Percentiles rank a stretch among this genome's conserved stretches.
Evolutionary conservation across 306 rosid species (phyloP).

Genomic region (Pterocarpus macrocarpus): DNA sequence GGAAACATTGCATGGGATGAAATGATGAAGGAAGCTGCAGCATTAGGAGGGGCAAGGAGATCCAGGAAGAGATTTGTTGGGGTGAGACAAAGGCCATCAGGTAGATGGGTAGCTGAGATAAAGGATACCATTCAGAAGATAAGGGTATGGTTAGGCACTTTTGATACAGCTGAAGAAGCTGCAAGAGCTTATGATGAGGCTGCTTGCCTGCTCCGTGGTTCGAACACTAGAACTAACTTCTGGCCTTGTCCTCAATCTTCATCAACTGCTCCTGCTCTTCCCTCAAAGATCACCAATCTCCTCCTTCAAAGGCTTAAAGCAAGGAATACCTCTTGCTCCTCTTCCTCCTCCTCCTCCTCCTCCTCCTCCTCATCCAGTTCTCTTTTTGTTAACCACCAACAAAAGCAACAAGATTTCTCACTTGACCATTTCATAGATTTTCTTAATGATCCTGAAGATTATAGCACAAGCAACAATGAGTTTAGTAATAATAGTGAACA

Average conservation of each 20-base stretch:
- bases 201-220: constrained; percentile 82
- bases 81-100: constrained; percentile 87
- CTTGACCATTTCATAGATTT: constrained; percentile 60
- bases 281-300: constrained; percentile 80
- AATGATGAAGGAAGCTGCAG: constrained; percentile 67
- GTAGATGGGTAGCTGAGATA: constrained; percentile 93
- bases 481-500: constrained; percentile 39
- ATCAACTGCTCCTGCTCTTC: constrained; percentile 65
- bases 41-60: constrained; percentile 52
- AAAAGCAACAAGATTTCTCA: constrained; percentile 49
- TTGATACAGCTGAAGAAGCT: constrained; percentile 90
- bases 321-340: constrained; percentile 52
- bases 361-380: constrained; percentile 34
- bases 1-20: constrained; percentile 63
- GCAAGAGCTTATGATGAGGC: constrained; percentile 95
- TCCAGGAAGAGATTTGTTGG: constrained; percentile 76
- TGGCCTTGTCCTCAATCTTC: constrained; percentile 69
- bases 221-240: constrained; percentile 85
- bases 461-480: constrained; percentile 46
- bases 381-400: constrained; percentile 47
- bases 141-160: constrained; percentile 89
- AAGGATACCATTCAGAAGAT: constrained; percentile 88
- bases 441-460: constrained; percentile 74
- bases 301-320: constrained; percentile 82
- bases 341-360: not conserved